Evolutionary conservation across 2,329 filamentous ascomycete species (phyloP).

Genomic region (Thelonectria blattea): DNA sequence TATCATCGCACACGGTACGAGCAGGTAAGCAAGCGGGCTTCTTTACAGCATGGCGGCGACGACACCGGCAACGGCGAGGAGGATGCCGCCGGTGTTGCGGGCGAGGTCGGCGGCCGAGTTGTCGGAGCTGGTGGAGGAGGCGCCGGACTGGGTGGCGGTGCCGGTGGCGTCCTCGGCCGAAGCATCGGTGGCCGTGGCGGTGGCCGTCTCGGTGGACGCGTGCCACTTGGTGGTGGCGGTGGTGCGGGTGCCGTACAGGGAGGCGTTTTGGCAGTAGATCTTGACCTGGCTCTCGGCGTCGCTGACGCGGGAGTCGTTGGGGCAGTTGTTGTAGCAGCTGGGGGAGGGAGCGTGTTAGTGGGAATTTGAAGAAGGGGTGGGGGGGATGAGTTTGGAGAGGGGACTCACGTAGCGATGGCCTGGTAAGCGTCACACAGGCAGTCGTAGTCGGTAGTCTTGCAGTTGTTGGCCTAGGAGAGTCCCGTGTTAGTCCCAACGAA

Average conservation of each 20-base stretch:
- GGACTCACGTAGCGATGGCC: slow-evolving; percentile 54
- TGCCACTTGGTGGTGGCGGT: slow-evolving; percentile 29
- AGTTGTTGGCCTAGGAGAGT: slow-evolving; percentile 43
- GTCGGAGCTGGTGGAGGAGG: slow-evolving; percentile 29
- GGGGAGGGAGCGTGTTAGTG: not conserved
- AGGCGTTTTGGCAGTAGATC: slow-evolving; percentile 54
- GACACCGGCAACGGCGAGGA: slow-evolving; percentile 47
- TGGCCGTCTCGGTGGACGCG: slow-evolving; percentile 26
- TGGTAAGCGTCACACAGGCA: slow-evolving; percentile 55
- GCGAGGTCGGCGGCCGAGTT: slow-evolving; percentile 40
- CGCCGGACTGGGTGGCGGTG: slow-evolving; percentile 29
- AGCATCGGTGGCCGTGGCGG: slow-evolving; percentile 28
- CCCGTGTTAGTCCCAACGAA: slow-evolving; percentile 12
- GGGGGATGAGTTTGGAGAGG: not conserved
- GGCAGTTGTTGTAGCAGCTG: slow-evolving; percentile 65
- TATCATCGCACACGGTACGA: no score
- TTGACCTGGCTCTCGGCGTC: slow-evolving; percentile 47
- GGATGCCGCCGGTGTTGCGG: slow-evolving; percentile 42
- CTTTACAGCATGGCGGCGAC: slow-evolving; percentile 47
- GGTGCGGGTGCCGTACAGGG: slow-evolving; percentile 48
- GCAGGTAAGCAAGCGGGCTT: no score
- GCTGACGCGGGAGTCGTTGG: slow-evolving; percentile 50
- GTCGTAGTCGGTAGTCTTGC: slow-evolving; percentile 49
- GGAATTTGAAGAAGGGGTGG: no score
- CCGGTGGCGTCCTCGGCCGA: slow-evolving; percentile 24